Conservation (phyloP, 495 filamentous ascomycete genomes). For the Aspergillus haitiensis region DNA sequence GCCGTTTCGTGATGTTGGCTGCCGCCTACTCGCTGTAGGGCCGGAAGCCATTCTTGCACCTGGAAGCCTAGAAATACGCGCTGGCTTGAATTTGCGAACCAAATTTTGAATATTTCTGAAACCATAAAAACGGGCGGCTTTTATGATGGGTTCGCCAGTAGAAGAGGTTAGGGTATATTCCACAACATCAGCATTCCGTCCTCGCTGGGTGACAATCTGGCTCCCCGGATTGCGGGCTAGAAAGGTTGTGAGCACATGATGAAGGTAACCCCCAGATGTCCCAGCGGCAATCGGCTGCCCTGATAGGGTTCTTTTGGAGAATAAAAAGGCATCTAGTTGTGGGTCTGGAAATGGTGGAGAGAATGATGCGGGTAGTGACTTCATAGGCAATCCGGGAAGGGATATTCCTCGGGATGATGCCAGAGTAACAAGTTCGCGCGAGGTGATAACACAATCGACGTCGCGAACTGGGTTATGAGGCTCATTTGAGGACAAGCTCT, state of each 20-base stretch:
- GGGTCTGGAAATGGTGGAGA: slow-evolving; percentile 64
- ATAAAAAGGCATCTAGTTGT: slow-evolving; percentile 68
- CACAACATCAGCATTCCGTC: slow-evolving; percentile 85
- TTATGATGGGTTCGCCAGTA: slow-evolving; percentile 62
- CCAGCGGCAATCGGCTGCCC: slow-evolving; percentile 52
- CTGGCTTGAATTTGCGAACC: slow-evolving; percentile 83
- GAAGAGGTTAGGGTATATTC: slow-evolving; percentile 68
- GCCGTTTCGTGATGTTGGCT: slow-evolving; percentile 35
- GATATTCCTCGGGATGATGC: slow-evolving; percentile 73
- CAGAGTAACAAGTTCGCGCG: slow-evolving; percentile 85
- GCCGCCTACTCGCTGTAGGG: slow-evolving; percentile 39
- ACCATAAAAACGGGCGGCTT: slow-evolving; percentile 88
- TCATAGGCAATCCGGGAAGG: slow-evolving; percentile 66
- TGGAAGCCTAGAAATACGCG: slow-evolving; percentile 70
- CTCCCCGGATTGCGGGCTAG: slow-evolving; percentile 68
- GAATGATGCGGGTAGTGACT: slow-evolving; percentile 41
- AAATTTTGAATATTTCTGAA: slow-evolving; percentile 98
- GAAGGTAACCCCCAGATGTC: slow-evolving; percentile 85
- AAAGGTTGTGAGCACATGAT: slow-evolving; percentile 74
- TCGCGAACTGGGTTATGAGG: slow-evolving; percentile 65
- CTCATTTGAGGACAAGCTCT: slow-evolving; percentile 25
- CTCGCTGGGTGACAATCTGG: slow-evolving; percentile 63
- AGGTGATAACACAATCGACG: slow-evolving; percentile 96
- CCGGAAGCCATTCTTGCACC: slow-evolving; percentile 56
- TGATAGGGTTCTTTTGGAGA: slow-evolving; percentile 34